Evolutionary conservation across 805 yeast genomes (phyloP), one percentile per base, ranked within the genome.

Genomic region (Ogataea nakhonphanomensis): DNA sequence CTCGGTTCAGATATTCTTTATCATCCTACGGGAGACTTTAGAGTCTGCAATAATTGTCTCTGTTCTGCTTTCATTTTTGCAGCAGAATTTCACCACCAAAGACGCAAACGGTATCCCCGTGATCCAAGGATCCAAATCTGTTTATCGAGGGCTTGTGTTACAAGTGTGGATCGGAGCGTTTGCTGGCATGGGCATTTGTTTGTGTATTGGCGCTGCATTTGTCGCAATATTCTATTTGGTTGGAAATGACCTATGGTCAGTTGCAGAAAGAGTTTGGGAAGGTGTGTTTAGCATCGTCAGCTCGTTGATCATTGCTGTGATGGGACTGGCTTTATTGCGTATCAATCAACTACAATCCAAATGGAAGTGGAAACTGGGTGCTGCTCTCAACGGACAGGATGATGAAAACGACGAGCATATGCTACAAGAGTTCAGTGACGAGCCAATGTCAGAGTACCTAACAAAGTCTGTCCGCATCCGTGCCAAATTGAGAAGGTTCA

Each of bases 211-310:
- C 4, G 76, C 81, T 4, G 59, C 76, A 0, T 84, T 89, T 57
- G 78, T 89, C 24, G 63, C 71, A 8, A 68, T 80, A 4, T 89
- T 89, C 61, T 87, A 88, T 54, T 57, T 79, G 32, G 65, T 90
- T 23, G 96, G 96, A 11, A 78, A 81, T 20, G 95, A 89, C 63
- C 65, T 86, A 39, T 89, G 96, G 96, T 76, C 90, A 7, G 66
- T 79, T 44, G 83, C 96, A 29, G 97, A 89, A 59, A 78, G 93
- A 53, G 70, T 86, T 38, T 89, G 95, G 85, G 97, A 89, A 58
- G 95, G 95, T 7, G 64, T 80, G 1, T 79, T 89, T 56, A 83
- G 91, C 51, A 70, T 90, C 10, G 59, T 88, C 23, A 88, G 95
- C 3, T 77, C 93, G 13, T 54, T 83, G 1, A 78, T 89, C 43